Conservation (phyloP, 345 rosid species). For the Salix viminalis region DNA sequence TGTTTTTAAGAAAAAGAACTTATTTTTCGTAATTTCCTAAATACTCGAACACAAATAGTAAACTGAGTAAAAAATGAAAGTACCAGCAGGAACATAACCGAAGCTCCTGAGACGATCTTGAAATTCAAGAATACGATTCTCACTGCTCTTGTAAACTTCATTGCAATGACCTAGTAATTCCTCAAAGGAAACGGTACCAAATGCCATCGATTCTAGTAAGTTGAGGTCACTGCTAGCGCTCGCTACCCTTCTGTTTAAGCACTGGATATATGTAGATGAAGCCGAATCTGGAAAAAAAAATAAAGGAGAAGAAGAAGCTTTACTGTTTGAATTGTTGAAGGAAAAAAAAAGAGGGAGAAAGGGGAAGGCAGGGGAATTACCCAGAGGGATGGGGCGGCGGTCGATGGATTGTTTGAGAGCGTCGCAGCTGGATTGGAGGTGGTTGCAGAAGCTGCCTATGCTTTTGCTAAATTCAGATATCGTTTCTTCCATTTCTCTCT, state of each 20-base stretch:
- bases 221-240: conserved; percentile 45
- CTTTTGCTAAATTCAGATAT: conserved; percentile 40
- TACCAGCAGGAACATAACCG: conserved; percentile 47
- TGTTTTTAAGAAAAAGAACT: background rate
- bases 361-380: conserved; percentile 13
- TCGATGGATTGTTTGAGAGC: conserved; percentile 66
- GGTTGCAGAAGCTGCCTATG: conserved; percentile 66
- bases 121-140: conserved; percentile 41
- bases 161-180: conserved; percentile 79
- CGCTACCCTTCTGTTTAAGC: conserved; percentile 64
- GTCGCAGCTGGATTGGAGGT: conserved; percentile 60
- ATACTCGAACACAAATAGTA: background rate
- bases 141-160: conserved; percentile 54
- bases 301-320: background rate
- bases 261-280: conserved; percentile 67
- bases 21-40: background rate
- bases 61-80: background rate
- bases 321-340: background rate
- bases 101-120: conserved; percentile 40
- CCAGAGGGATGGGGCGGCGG: conserved; percentile 82
- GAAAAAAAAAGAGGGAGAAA: background rate
- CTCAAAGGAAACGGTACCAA: conserved; percentile 79
- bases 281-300: conserved; percentile 56
- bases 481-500: conserved; percentile 47
- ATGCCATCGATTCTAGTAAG: conserved; percentile 68